Conservation (phyloP, 768 basidiomycete genomes). For the Agaricus blazei region DNA sequence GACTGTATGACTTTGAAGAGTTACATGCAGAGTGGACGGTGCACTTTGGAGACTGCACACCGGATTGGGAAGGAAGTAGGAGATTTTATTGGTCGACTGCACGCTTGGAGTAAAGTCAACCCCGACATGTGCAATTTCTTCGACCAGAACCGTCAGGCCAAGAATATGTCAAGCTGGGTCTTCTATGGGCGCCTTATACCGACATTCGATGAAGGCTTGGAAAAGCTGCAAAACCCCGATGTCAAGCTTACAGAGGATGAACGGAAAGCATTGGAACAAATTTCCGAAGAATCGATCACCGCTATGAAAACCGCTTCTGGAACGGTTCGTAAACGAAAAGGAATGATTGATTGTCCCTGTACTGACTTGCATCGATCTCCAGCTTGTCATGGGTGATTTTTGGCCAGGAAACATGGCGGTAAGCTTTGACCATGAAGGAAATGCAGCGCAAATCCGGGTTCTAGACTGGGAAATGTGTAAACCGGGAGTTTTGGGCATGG, state of each 20-base stretch:
- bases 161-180: conserved; percentile 30
- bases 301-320: conserved; percentile 22
- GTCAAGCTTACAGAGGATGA: conserved; percentile 32
- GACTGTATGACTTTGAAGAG: conserved; percentile 35
- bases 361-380: background rate
- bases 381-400: conserved; percentile 66
- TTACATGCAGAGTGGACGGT: conserved; percentile 27
- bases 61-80: conserved; percentile 52
- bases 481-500: conserved; percentile 50
- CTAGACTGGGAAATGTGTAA: conserved; percentile 66
- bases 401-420: conserved; percentile 69
- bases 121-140: conserved; percentile 26
- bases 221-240: conserved; percentile 37
- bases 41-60: conserved; percentile 24
- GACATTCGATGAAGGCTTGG: conserved; percentile 28
- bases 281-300: conserved; percentile 19
- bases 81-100: conserved; percentile 47
- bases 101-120: conserved; percentile 39
- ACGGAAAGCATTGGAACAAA: conserved; percentile 22
- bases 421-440: conserved; percentile 23
- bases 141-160: conserved; percentile 33
- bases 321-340: conserved; percentile 18
- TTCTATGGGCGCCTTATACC: conserved; percentile 42
- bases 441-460: conserved; percentile 38
- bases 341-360: background rate